Evolutionary conservation across 495 filamentous ascomycete genomes (phyloP), one percentile per base, ranked within the genome.

Genomic region (Tuber brumale): DNA sequence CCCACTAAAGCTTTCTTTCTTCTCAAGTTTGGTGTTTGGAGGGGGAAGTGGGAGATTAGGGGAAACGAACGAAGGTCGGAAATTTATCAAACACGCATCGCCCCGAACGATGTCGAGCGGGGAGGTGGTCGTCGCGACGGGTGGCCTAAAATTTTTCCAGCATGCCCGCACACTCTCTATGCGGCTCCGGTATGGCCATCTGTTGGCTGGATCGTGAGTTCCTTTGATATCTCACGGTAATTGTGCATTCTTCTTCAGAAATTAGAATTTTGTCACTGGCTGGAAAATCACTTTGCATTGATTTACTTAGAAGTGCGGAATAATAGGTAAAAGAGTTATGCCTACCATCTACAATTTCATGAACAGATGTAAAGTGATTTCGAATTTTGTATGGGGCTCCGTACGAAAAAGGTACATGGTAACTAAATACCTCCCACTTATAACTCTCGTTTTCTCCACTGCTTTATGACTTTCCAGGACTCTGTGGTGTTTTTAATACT

Each of bases 1-100:
- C 76, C 70, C 76, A 80, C 78, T 44, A 73, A 46, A 21, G 16
- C 57, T 70, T 42, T 71, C 57, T 70, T 42, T 71, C 43, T 61
- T 69, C 2, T 41, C 16, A 42, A 61, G 71, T 70, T 77, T 77
- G 44, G 18, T 71, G 18, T 37, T 27, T 74, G 48, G 69, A 19
- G 9, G 23, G 66, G 51, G 46, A 18, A 75, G 19, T 57, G 10
- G 27, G 3, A 12, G 27, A 57, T 57, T 27, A 2, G 23, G 51
- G 51, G 51, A 61, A 61, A 61, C 51, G 3, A 61, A 61, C 51
- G 3, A 61, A 31, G 51, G 51, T 61, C 21, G 23, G 48, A 27
- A 57, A 57, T 57, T 27, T 3, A 10, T 57, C 51, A 61, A 31
- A 61, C 51, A 61, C 3, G 10, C 51, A 12, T n/a, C 27, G n/a